A percentile compares a stretch with the other conserved stretches of the same genome.
Conservation (phyloP, 306 rosid genomes). For the Carpinus fangiana region DNA sequence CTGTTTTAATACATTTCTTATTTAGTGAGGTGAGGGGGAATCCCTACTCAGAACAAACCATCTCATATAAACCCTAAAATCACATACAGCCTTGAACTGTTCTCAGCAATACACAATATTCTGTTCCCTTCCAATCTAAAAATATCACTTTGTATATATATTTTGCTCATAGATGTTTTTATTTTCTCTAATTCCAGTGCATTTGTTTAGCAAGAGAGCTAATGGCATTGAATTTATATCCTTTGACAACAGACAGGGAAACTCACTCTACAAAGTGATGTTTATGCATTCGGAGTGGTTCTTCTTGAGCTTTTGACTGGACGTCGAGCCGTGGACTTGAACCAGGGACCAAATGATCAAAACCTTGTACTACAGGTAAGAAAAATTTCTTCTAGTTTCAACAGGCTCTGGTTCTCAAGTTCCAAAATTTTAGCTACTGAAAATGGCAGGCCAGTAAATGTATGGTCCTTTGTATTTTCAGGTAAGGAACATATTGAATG, state of each 20-base stretch:
- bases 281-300: conserved; percentile 96
- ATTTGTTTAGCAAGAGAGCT: conserved; percentile 3
- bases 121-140: not conserved
- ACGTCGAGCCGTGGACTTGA: conserved; percentile 88
- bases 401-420: conserved; percentile 15
- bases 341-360: conserved; percentile 86
- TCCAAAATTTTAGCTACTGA: not conserved
- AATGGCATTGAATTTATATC: conserved; percentile 1
- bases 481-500: conserved; percentile 84
- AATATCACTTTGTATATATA: not conserved
- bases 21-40: not conserved
- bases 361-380: conserved; percentile 89
- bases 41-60: not conserved
- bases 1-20: not conserved
- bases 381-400: not conserved
- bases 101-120: not conserved
- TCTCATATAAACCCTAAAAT: not conserved
- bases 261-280: conserved; percentile 94
- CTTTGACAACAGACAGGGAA: conserved; percentile 77
- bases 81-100: not conserved
- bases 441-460: conserved; percentile 2
- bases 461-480: conserved; percentile 30
- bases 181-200: not conserved
- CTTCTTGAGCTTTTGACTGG: conserved; percentile 97
- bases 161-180: not conserved